Conservation (phyloP, 495 filamentous ascomycete genomes). For the Penicillium maclennaniae region DNA sequence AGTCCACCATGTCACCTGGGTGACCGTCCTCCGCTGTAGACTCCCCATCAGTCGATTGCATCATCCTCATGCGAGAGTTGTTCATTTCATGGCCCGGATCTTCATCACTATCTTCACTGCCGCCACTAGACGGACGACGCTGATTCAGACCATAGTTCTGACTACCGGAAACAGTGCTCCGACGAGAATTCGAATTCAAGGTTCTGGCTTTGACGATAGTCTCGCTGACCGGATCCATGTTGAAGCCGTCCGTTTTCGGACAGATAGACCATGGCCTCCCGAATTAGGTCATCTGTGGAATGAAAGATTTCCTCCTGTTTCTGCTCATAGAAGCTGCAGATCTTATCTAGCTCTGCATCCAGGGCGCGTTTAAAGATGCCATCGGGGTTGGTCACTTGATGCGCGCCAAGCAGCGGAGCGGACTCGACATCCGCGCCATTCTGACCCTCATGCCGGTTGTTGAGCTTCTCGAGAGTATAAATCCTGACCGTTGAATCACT, state of each 20-base stretch:
- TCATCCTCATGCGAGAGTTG: conserved; percentile 9
- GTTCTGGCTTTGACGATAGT: conserved; percentile 40
- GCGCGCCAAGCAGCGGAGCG: conserved; percentile 69
- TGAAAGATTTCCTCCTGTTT: conserved; percentile 84
- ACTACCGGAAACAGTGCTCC: conserved; percentile 45
- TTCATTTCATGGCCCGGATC: conserved; percentile 18
- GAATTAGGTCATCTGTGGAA: conserved; percentile 71
- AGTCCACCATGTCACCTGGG: conserved; percentile 45
- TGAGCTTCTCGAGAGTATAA: conserved; percentile 81
- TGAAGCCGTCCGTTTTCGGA: conserved; percentile 54
- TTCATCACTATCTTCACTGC: conserved; percentile 58
- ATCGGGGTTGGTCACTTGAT: conserved; percentile 61
- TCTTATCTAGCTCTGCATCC: conserved; percentile 89
- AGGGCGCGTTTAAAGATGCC: conserved; percentile 72
- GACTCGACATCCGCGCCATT: conserved; percentile 66
- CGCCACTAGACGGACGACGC: conserved; percentile 44
- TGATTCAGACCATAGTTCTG: conserved; percentile 37
- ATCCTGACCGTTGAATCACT: conserved; percentile 54
- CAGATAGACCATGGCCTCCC: conserved; percentile 70
- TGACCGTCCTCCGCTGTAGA: conserved; percentile 38
- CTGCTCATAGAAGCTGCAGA: conserved; percentile 79
- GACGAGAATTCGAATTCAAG: conserved; percentile 38
- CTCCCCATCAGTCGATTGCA: conserved; percentile 29
- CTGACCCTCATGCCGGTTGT: conserved; percentile 51
- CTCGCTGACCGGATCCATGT: conserved; percentile 52